A percentile compares a stretch with the other conserved stretches of the same genome.
These are phyloP conservation scores for Microthyrium microscopicum DNA, from an alignment of 2,329 filamentous ascomycete species.

Conservation along the genomic window DNA sequence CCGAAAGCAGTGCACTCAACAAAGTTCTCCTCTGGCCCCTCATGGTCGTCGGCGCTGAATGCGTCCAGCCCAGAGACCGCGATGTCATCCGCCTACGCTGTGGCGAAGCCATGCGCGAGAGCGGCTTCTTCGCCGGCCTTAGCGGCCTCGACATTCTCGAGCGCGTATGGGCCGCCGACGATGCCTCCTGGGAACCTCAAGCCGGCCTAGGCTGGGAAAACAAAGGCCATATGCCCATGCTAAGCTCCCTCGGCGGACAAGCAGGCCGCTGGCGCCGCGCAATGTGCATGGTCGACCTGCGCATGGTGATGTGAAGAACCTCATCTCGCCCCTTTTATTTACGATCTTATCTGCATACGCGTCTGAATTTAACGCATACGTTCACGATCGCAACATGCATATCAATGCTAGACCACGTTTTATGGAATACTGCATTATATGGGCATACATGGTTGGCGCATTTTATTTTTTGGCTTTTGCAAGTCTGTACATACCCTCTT, in stretches of 20 bases:
- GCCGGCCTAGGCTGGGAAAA: constrained; percentile 11
- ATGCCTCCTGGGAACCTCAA: constrained; percentile 12
- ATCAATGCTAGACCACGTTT: background rate
- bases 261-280: constrained; percentile 32
- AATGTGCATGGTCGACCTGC: constrained; percentile 32
- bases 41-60: constrained; percentile 81
- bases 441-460: too few relatives aligned
- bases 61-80: constrained; percentile 64
- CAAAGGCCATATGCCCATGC: constrained; percentile 11
- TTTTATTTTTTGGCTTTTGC: too few relatives aligned
- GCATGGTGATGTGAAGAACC: too few relatives aligned
- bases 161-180: constrained; percentile 56
- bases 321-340: too few relatives aligned
- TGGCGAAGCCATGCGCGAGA: constrained; percentile 71
- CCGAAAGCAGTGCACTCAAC: constrained; percentile 53
- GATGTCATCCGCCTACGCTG: constrained; percentile 65
- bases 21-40: constrained; percentile 90
- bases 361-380: constrained; percentile 1
- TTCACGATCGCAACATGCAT: background rate
- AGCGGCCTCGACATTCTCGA: constrained; percentile 74
- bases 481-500: too few relatives aligned
- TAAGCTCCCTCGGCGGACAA: constrained; percentile 19
- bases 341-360: too few relatives aligned
- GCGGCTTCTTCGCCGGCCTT: constrained; percentile 86
- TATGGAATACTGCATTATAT: background rate